Percentiles rank a stretch among this genome's conserved stretches.
Evolutionary conservation across 2,329 filamentous ascomycete genomes (phyloP).

Genomic region (Fusarium redolens): DNA sequence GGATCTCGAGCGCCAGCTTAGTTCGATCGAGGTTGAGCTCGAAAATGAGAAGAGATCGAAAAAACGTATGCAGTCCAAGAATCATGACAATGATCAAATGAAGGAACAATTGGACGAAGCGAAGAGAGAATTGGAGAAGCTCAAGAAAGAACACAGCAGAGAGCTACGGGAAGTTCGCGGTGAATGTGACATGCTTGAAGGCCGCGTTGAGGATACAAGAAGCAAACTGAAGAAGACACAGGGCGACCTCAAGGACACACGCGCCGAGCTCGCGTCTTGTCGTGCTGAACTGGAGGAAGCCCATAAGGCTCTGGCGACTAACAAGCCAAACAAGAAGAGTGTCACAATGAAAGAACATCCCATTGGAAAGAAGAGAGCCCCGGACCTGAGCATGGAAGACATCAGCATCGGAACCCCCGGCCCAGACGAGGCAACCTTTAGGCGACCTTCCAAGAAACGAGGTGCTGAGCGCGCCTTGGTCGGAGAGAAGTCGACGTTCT

Average conservation of each 20-base stretch:
- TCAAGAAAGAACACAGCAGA: conserved; percentile 61
- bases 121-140: conserved; percentile 59
- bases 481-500: conserved; percentile 92
- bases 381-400: conserved; percentile 59
- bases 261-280: conserved; percentile 53
- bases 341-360: conserved; percentile 46
- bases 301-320: conserved; percentile 27
- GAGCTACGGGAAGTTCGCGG: conserved; percentile 70
- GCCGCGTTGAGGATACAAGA: conserved; percentile 69
- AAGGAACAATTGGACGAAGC: conserved; percentile 51
- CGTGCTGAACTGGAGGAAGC: conserved; percentile 56
- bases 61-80: conserved; percentile 46
- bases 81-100: conserved; percentile 56
- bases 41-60: conserved; percentile 74
- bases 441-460: conserved; percentile 65
- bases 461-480: conserved; percentile 63
- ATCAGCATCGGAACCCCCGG: conserved; percentile 61
- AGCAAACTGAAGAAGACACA: conserved; percentile 76
- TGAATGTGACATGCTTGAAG: conserved; percentile 73
- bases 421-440: conserved; percentile 54
- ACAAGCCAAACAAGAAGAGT: conserved; percentile 40
- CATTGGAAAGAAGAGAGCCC: conserved; percentile 59
- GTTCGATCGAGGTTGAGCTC: conserved; percentile 81
- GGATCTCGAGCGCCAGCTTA: conserved; percentile 80
- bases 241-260: conserved; percentile 75